These are phyloP conservation scores for Suillus tomentosus DNA, from an alignment of 768 basidiomycete species.

Conservation along the genomic window DNA sequence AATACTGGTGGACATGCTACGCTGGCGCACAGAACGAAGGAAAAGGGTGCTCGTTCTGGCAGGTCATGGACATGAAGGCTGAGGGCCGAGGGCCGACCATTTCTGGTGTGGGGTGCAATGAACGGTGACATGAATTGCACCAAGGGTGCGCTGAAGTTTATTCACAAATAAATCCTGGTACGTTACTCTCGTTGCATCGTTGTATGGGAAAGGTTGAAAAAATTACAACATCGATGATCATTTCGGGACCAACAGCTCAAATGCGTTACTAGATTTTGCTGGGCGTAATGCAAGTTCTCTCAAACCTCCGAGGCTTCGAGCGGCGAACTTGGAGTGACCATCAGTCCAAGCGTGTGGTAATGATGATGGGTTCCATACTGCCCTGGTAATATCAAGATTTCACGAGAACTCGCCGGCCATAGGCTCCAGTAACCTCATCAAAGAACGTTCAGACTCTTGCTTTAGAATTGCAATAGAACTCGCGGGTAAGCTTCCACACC, in stretches of 20 bases:
- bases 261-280: background rate
- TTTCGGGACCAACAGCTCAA: background rate
- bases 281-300: background rate
- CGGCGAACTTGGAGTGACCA: background rate
- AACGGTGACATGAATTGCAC: background rate
- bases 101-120: slow-evolving; percentile 19
- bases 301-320: background rate
- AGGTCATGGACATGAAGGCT: slow-evolving; percentile 64
- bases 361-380: background rate
- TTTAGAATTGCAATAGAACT: background rate
- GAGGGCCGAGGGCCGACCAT: slow-evolving; percentile 64
- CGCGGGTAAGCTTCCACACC: background rate
- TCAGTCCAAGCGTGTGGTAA: background rate
- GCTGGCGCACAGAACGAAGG: slow-evolving; percentile 84
- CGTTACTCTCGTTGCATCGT: background rate
- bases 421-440: background rate
- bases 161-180: background rate
- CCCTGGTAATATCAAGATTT: background rate
- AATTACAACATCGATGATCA: background rate
- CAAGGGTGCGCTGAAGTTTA: background rate
- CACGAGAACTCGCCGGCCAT: background rate
- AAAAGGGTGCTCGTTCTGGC: slow-evolving; percentile 78
- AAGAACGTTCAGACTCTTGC: background rate
- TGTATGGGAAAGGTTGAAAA: background rate
- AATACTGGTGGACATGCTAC: slow-evolving; percentile 79